Evolutionary conservation across 2,329 filamentous ascomycete genomes (phyloP), one percentile per base, ranked within the genome.

Genomic region (Cytospora piceae): DNA sequence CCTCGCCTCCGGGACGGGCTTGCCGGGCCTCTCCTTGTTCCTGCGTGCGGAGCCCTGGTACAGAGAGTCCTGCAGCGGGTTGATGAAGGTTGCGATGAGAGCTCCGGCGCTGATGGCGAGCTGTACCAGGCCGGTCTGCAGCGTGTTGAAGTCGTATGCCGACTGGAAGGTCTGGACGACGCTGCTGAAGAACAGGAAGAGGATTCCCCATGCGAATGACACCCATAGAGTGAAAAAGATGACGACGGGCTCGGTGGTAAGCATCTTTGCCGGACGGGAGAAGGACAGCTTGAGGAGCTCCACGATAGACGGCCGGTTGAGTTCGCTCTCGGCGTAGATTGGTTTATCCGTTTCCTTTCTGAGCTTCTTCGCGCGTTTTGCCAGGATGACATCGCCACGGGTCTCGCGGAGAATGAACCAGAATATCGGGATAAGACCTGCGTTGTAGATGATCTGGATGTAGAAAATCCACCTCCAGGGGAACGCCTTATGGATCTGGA

Each of bases 181-280:
- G 4, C 76, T 77, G 69, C 74, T 77, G 51, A 79, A 74, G 81
- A 87, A 78, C 66, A 92, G 80, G 74, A 91, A 92, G 0, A 92
- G 79, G 0, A 91, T 82, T 0, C 85, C 88, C 87, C 89, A 92
- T 58, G 84, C 86, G 74, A 92, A 92, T 0, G 88, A 82, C 0
- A 88, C 85, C 87, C 90, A 92, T 4, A 66, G 51, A 0, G 86
- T 87, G 76, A 92, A 92, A 78, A 81, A 87, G 72, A 87, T 87
- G 0, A 88, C 83, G 15, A 87, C 84, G 0, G 85, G 83, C 68
- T 88, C 86, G 0, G 85, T 88, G 29, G 82, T 71, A 7, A 88
- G 80, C 5, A 88, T 80, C 9, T 70, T 71, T 0, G 79, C 60
- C 0, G 78, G 78, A 20, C 75, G 72, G 2, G 66, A 69, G 58